Base-by-base conservation (phyloP, 768 basidiomycete species). In the Mycena crocata region DNA sequence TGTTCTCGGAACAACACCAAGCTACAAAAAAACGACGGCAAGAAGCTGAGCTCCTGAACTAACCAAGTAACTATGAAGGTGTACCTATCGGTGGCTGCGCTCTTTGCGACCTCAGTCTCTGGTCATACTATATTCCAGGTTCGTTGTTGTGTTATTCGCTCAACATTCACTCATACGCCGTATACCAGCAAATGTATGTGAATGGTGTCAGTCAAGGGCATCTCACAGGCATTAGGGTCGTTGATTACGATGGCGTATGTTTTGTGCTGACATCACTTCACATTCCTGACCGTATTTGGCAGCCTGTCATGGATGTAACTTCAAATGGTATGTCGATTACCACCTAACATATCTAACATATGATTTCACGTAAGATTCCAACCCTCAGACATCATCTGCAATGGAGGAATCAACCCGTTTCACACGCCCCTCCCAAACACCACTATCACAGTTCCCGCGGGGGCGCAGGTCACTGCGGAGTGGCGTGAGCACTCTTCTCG, bases 251-350 rank as follows among this genome's bases (percentile, higher is more conserved):
- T 63, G 84, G 81, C 0, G 80, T 82, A 69, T 7, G 78, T 72
- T 21, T 57, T 51, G 7, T 31, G 44, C 17, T 48, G 28, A 8
- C n/a, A 1, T 24, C 15, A 5, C 56, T 37, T 2, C 37, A 44
- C 28, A 15, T n/a, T 26, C n/a, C 15, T 30, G 35, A 40, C 57
- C 13, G 37, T 35, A 28, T 34, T 52, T 14, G 57, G 26, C 57
- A 87, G 86, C 86, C 87, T 19, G 87, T 90, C 63, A 86, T 75
- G 21, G 84, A 88, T 71, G 86, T 89, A 15, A 86, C 81, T 9
- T 86, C 85, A 0, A 86, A 86, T 75, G 84, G 63, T 64, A 52
- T 32, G 61, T 59, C 19, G n/a, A 49, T 45, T n/a, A 19, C 37
- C 37, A 7, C 3, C 46, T 45, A 26, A 14, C 37, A 40, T 30